phyloP scores from a whole-genome alignment of 2,329 filamentous ascomycete genomes.

The Monosporascus sp. region DNA sequence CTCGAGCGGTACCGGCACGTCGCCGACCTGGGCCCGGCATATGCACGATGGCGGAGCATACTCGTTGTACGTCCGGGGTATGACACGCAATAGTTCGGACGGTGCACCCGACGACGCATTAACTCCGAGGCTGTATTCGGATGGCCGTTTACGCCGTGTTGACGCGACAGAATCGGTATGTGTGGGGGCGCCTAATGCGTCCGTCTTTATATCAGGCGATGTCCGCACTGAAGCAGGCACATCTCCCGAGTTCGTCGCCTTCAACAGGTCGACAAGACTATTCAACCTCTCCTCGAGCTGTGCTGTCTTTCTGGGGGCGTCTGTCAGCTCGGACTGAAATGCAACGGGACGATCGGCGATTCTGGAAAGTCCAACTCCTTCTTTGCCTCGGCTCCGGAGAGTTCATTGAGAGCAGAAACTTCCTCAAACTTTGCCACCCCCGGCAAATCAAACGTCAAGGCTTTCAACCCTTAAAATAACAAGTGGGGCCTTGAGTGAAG shows the following conservation, averaged over 20 bases:
- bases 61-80: slow-evolving; percentile 41
- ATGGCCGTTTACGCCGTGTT: slow-evolving; percentile 2
- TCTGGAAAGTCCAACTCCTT: background rate
- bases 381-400: background rate
- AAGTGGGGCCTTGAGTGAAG: background rate
- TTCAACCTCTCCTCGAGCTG: slow-evolving; percentile 47
- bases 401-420: background rate
- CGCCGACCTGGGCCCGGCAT: slow-evolving; percentile 37
- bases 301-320: slow-evolving; percentile 36
- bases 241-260: slow-evolving; percentile 28
- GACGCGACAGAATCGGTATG: slow-evolving; percentile 2
- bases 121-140: background rate
- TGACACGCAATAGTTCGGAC: slow-evolving; percentile 16
- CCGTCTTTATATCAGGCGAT: slow-evolving; percentile 4
- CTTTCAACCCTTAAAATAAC: background rate
- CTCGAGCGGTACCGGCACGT: slow-evolving; percentile 35
- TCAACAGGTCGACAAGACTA: slow-evolving; percentile 42
- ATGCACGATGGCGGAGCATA: slow-evolving; percentile 42
- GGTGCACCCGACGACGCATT: slow-evolving; percentile 5
- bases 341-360: background rate
- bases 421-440: background rate
- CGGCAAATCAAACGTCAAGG: background rate
- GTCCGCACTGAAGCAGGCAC: slow-evolving; percentile 8
- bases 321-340: background rate
- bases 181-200: slow-evolving; percentile 7